A percentile compares a stretch with the other conserved stretches of the same genome.
Evolutionary conservation across 768 basidiomycete species (phyloP).

Genomic region (Lactifluus pinguis): DNA sequence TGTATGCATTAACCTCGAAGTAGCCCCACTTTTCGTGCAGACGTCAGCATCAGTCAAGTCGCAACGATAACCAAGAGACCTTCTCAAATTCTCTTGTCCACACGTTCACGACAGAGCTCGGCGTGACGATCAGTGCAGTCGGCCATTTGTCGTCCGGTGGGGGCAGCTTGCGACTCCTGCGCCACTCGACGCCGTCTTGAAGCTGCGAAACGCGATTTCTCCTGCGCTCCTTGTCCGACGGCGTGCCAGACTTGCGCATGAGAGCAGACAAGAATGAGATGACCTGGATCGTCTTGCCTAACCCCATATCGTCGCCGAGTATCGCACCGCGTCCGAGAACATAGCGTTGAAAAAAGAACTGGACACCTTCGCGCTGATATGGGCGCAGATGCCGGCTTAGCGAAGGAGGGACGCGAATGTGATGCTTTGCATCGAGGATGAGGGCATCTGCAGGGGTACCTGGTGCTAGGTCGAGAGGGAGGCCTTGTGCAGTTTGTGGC

Average conservation of each 20-base stretch:
- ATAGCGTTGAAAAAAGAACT: conserved; percentile 74
- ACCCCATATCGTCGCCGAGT: conserved; percentile 95
- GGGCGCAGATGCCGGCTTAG: conserved; percentile 84
- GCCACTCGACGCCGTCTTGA: conserved; percentile 53
- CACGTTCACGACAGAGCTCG: conserved; percentile 73
- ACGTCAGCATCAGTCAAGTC: not conserved
- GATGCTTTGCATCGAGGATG: conserved; percentile 38
- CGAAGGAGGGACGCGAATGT: conserved; percentile 48
- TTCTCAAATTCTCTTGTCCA: conserved; percentile 87
- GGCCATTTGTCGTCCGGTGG: conserved; percentile 69
- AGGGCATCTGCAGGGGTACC: conserved; percentile 39
- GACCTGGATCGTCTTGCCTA: conserved; percentile 93
- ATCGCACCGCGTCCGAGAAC: conserved; percentile 62
- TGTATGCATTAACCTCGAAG: conserved; percentile 77
- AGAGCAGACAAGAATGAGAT: conserved; percentile 85
- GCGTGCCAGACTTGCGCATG: conserved; percentile 71
- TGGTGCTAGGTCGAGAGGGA: conserved; percentile 36
- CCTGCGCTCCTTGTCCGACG: conserved; percentile 57
- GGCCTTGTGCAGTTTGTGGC: not conserved
- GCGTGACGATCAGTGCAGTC: conserved; percentile 82
- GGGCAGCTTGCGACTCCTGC: conserved; percentile 43
- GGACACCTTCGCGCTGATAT: conserved; percentile 83
- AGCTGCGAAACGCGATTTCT: conserved; percentile 55
- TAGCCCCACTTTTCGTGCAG: conserved; percentile 70
- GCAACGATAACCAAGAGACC: conserved; percentile 36